These are phyloP conservation scores for Encephalitozoon hellem DNA, from an alignment of 371 early-diverging fungal species.

Conservation along the genomic window DNA sequence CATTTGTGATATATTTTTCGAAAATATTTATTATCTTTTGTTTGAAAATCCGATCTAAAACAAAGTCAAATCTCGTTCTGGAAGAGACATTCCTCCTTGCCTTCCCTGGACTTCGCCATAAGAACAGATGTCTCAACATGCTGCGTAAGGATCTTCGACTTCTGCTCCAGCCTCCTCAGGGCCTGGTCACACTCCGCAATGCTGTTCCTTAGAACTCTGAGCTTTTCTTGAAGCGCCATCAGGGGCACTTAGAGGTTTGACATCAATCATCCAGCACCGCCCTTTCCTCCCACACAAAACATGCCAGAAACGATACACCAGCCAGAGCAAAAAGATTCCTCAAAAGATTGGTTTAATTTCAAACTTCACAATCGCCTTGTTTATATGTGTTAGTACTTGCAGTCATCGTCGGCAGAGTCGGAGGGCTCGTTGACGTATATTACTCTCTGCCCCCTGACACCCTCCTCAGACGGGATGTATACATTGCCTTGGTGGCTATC, in stretches of 20 bases:
- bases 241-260: neutral
- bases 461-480: neutral
- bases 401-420: neutral
- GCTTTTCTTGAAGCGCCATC: conserved; percentile 1
- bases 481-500: neutral
- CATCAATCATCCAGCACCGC: neutral
- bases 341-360: neutral
- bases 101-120: neutral
- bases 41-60: neutral
- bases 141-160: conserved; percentile 2
- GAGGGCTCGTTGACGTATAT: neutral
- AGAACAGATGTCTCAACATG: neutral
- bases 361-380: neutral
- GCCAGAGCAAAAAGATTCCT: neutral
- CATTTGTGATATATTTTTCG: neutral
- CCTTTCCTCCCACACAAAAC: no score
- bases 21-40: conserved; percentile 6
- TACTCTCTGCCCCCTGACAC: neutral
- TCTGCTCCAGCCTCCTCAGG: conserved; percentile 15
- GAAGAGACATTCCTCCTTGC: neutral
- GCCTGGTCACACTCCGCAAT: conserved; percentile 24
- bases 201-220: neutral
- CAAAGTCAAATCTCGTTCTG: neutral
- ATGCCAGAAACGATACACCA: neutral
- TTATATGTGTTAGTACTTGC: neutral